phyloP scores from a whole-genome alignment of 2,329 filamentous ascomycete genomes.

The Gnomoniopsis sp. region DNA sequence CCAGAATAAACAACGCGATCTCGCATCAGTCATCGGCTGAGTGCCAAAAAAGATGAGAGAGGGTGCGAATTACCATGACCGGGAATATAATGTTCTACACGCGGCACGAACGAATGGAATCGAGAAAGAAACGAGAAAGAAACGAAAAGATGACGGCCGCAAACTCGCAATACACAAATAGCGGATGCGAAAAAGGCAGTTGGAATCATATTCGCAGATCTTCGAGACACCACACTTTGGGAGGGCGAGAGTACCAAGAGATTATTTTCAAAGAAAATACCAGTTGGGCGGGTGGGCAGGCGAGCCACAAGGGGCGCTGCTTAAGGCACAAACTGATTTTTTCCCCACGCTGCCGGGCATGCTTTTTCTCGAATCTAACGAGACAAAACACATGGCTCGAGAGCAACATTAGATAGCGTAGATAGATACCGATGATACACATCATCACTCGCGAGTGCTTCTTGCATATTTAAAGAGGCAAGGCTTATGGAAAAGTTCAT shows the following conservation, averaged over 20 bases:
- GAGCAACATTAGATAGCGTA: slow-evolving; percentile 16
- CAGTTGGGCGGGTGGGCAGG: background rate
- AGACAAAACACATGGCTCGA: background rate
- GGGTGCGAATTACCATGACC: background rate
- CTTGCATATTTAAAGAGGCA: background rate
- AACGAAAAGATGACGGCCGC: background rate
- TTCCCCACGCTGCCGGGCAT: background rate
- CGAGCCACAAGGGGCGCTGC: background rate
- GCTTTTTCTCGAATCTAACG: background rate
- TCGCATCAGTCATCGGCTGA: background rate
- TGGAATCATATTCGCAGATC: background rate
- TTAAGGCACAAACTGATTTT: background rate
- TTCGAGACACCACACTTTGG: background rate
- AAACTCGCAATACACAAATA: background rate
- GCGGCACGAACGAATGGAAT: background rate
- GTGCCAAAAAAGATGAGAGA: background rate
- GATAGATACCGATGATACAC: slow-evolving; percentile 20
- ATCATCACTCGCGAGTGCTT: slow-evolving; percentile 13
- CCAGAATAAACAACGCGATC: background rate
- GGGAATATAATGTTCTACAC: background rate
- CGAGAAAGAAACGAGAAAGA: background rate
- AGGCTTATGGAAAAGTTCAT: background rate
- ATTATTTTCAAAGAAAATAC: background rate
- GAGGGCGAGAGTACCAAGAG: background rate
- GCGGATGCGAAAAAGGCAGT: background rate